These are phyloP conservation scores for Tuber magnatum DNA, from an alignment of 495 filamentous ascomycete species.

Conservation along the genomic window DNA sequence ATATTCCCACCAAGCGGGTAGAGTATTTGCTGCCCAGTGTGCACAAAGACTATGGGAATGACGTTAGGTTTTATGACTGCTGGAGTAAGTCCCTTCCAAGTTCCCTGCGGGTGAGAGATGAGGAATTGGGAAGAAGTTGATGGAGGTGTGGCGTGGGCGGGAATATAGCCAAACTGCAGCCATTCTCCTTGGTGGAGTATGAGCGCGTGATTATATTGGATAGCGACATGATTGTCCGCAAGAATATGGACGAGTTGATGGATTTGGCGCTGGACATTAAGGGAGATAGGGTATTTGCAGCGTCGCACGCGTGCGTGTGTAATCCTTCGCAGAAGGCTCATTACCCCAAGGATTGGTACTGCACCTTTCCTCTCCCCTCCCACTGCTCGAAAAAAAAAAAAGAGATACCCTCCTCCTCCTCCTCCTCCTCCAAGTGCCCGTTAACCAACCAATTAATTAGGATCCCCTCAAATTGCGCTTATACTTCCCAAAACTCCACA, in stretches of 20 bases:
- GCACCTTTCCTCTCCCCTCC: constrained; percentile 8
- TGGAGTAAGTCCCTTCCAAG: constrained; percentile 50
- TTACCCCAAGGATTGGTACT: constrained; percentile 65
- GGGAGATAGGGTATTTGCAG: constrained; percentile 56
- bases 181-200: constrained; percentile 64
- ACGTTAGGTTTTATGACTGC: constrained; percentile 71
- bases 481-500: constrained; percentile 58
- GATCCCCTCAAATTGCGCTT: constrained; percentile 67
- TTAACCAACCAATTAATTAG: constrained; percentile 29
- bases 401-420: neutral
- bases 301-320: constrained; percentile 71
- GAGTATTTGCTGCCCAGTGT: constrained; percentile 56
- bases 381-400: no score
- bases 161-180: constrained; percentile 56
- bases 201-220: constrained; percentile 71
- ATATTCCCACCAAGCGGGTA: constrained; percentile 56
- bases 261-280: constrained; percentile 59
- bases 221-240: constrained; percentile 69
- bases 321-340: constrained; percentile 69
- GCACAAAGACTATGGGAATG: constrained; percentile 54
- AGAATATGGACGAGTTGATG: constrained; percentile 85
- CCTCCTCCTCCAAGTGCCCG: neutral
- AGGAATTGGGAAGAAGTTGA: neutral
- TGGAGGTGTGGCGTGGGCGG: neutral
- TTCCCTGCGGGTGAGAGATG: neutral